These are phyloP conservation scores for Cordyceps fumosorosea DNA, from an alignment of 2,329 filamentous ascomycete genomes.

Conservation along the genomic window DNA sequence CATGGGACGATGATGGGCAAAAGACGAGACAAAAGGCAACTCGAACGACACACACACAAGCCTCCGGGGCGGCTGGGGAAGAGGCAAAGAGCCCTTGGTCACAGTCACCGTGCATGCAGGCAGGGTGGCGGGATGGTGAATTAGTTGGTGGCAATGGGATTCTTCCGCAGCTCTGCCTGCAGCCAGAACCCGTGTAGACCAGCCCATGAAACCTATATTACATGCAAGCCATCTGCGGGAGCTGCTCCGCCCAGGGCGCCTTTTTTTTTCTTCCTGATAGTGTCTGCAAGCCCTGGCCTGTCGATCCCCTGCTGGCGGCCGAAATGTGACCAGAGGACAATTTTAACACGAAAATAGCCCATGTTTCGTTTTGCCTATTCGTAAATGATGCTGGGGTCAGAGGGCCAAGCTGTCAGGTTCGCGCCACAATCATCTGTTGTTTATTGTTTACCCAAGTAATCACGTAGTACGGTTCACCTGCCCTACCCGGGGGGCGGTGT, in stretches of 20 bases:
- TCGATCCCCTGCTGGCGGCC: neutral
- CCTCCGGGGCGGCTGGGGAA: no score
- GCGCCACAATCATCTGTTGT: neutral
- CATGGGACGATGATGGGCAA: no score
- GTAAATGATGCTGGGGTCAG: neutral
- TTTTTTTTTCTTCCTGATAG: neutral
- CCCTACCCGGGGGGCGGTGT: neutral
- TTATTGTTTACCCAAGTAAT: neutral
- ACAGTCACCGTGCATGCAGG: no score
- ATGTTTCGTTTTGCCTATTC: conserved; percentile 1
- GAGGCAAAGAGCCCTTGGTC: no score
- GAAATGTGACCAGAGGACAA: neutral
- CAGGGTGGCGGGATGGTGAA: no score
- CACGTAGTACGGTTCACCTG: neutral
- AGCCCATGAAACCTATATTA: conserved; percentile 4
- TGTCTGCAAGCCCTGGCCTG: neutral
- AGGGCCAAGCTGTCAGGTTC: neutral
- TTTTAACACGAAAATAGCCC: neutral
- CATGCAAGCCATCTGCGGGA: conserved; percentile 8
- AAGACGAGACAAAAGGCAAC: no score
- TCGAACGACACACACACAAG: no score
- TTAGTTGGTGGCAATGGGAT: no score
- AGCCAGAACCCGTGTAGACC: no score
- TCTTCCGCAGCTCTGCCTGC: no score
- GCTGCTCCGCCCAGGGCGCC: neutral